These are phyloP conservation scores for Quercus berberidifolia DNA, from an alignment of 306 rosid species.

Conservation along the genomic window DNA sequence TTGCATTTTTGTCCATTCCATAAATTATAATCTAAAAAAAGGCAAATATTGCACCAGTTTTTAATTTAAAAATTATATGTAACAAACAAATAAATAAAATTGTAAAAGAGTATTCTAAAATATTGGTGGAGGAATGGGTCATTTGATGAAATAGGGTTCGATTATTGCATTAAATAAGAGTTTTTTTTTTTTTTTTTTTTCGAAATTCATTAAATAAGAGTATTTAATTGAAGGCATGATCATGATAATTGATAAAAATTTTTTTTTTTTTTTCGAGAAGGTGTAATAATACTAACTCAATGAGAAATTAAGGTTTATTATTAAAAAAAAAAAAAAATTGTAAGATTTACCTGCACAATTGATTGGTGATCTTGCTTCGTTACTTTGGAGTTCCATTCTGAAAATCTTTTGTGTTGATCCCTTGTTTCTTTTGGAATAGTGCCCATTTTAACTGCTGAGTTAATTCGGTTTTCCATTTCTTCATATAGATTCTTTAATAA, in stretches of 20 bases:
- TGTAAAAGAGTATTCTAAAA: neutral
- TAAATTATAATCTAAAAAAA: constrained; percentile 42
- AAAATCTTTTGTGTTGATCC: constrained; percentile 43
- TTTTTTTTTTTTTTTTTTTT: too few species aligned
- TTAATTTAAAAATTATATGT: too few species aligned
- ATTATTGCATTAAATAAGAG: too few species aligned
- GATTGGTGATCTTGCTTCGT: constrained; percentile 63
- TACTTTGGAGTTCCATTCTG: constrained; percentile 48
- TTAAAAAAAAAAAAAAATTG: too few species aligned
- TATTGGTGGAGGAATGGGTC: neutral
- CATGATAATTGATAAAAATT: too few species aligned
- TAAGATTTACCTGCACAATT: constrained; percentile 48
- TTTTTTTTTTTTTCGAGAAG: too few species aligned
- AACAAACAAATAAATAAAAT: neutral
- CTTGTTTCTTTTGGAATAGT: constrained; percentile 37
- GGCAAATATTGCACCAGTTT: too few species aligned
- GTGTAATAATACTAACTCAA: too few species aligned
- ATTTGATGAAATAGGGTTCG: too few species aligned
- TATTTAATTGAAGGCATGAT: too few species aligned
- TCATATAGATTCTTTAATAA: constrained; percentile 32
- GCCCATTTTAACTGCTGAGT: constrained; percentile 26
- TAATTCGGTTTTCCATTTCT: constrained; percentile 59
- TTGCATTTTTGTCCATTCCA: constrained; percentile 39
- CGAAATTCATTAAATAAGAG: too few species aligned
- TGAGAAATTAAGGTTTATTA: too few species aligned